These are phyloP conservation scores for Syzygium malaccense DNA, from an alignment of 441 rosid genomes.

Conservation along the genomic window DNA sequence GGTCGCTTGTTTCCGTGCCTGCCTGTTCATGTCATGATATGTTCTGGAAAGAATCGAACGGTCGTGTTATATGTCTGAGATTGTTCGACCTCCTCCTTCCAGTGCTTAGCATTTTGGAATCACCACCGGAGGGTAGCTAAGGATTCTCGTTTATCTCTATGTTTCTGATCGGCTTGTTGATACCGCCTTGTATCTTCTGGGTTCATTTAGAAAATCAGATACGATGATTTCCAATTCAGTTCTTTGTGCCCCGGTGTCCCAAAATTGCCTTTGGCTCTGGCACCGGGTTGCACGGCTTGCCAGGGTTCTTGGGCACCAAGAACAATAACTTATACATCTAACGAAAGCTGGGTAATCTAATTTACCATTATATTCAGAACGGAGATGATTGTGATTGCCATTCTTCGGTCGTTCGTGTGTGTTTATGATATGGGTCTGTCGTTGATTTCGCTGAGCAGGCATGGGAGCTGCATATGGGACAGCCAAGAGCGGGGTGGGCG, in stretches of 20 bases:
- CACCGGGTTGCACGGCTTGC: neutral
- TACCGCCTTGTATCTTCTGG: neutral
- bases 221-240: neutral
- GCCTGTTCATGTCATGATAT: neutral
- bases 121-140: neutral
- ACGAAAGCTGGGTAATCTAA: neutral
- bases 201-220: neutral
- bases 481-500: conserved; percentile 9
- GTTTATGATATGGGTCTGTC: neutral
- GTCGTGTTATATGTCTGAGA: neutral
- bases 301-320: neutral
- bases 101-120: neutral
- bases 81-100: neutral
- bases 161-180: neutral
- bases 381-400: neutral
- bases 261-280: neutral
- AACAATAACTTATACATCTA: too few relatives aligned
- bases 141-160: neutral
- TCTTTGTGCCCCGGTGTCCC: neutral
- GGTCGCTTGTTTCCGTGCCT: neutral
- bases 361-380: neutral
- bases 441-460: neutral
- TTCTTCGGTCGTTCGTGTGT: rapidly evolving
- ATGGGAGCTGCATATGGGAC: conserved; percentile 15
- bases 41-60: neutral